phyloP scores from a whole-genome alignment of 1,284 basidiomycete species.

The Puccinia novopanici region DNA sequence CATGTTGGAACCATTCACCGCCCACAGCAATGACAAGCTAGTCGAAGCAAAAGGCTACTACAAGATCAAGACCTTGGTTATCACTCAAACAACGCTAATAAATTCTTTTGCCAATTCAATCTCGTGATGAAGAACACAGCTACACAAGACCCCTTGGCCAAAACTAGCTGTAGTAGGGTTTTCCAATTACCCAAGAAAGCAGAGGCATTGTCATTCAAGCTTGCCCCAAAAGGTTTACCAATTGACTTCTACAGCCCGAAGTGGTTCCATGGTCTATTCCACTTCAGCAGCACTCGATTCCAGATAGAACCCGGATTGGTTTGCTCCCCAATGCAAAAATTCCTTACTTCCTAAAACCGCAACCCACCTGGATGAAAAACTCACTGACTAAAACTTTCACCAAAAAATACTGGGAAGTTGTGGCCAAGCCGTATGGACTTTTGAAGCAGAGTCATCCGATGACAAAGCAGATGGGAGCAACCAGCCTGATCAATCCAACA shows the following conservation, averaged over 20 bases:
- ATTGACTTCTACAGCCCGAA: conserved; percentile 36
- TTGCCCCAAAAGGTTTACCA: conserved; percentile 34
- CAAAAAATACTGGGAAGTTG: conserved; percentile 14
- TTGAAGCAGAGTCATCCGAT: too few species aligned
- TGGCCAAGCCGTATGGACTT: conserved; percentile 35
- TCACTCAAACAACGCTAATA: conserved; percentile 23
- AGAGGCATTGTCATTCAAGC: background rate
- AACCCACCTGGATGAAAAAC: conserved; percentile 12
- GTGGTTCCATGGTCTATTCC: conserved; percentile 36
- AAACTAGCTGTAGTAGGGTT: background rate
- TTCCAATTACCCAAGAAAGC: conserved; percentile 17
- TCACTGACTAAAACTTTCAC: conserved; percentile 30
- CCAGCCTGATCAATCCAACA: background rate
- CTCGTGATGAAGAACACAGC: conserved; percentile 19
- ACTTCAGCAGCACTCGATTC: conserved; percentile 28
- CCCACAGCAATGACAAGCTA: conserved; percentile 42
- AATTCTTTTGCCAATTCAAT: conserved; percentile 32
- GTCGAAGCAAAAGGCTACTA: conserved; percentile 5
- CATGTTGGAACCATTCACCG: background rate
- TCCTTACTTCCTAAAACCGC: conserved; percentile 28
- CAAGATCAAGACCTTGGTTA: conserved; percentile 25
- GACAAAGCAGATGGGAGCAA: background rate
- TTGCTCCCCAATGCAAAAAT: conserved; percentile 34
- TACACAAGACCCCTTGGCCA: background rate
- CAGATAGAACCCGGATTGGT: background rate